Conservation (phyloP, 306 rosid genomes). For the Ormosia semicastrata region DNA sequence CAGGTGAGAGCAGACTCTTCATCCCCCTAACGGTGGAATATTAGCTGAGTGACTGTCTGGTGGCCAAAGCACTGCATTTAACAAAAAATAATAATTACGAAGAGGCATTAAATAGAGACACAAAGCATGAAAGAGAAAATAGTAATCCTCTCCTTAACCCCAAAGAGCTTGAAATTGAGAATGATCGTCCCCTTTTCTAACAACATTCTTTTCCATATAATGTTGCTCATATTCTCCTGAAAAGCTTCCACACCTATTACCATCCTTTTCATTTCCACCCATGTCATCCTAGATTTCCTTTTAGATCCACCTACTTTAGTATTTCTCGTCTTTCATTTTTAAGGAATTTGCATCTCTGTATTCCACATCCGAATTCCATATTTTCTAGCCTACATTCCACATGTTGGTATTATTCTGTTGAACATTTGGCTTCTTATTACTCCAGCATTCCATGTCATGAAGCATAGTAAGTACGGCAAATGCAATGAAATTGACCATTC, state of each 20-base stretch:
- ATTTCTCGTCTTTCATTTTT: not conserved
- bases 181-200: not conserved
- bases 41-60: conserved; percentile 50
- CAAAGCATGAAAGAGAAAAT: not conserved
- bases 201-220: not conserved
- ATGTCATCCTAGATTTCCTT: not conserved
- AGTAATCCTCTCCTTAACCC: not conserved
- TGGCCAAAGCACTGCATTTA: conserved; percentile 64
- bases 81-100: conserved; percentile 14
- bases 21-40: conserved; percentile 7
- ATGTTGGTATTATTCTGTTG: not conserved
- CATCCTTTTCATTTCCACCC: not conserved
- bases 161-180: not conserved
- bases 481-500: conserved; percentile 16
- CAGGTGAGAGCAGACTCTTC: conserved; percentile 1
- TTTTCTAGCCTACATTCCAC: not conserved
- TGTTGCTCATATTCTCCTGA: not conserved
- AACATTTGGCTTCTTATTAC: not conserved
- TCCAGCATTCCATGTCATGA: conserved; percentile 9
- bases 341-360: not conserved
- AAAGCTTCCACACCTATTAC: not conserved
- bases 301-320: not conserved
- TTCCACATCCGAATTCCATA: not conserved
- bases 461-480: conserved; percentile 5
- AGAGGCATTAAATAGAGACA: conserved; percentile 3